Conservation (phyloP, 169 alveolate genomes). For the Plasmodium gallinaceum region DNA sequence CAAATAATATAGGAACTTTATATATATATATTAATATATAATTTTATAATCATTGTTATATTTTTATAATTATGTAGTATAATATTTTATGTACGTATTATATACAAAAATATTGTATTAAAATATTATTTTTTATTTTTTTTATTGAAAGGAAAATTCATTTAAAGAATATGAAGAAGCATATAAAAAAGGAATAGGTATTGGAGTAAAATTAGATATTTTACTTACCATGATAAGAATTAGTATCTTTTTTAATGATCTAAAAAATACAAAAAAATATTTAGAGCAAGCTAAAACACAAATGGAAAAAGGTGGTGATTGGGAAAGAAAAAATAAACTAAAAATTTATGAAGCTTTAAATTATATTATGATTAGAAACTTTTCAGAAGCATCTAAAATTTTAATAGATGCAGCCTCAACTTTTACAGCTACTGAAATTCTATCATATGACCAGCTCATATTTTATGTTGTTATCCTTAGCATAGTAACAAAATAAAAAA, state of each 20-base stretch:
- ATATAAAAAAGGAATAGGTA: conserved; percentile 87
- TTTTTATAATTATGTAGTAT: background rate
- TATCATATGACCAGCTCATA: conserved; percentile 93
- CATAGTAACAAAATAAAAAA: conserved; percentile 78
- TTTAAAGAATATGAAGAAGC: conserved; percentile 86
- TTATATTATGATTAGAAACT: conserved; percentile 89
- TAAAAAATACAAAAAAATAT: conserved; percentile 78
- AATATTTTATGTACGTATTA: background rate
- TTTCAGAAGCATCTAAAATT: conserved; percentile 90
- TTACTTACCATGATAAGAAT: conserved; percentile 84
- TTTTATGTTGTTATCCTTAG: conserved; percentile 93
- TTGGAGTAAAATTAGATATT: conserved; percentile 86
- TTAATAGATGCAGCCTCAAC: conserved; percentile 93
- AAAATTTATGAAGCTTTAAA: conserved; percentile 94
- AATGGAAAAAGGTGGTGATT: conserved; percentile 97
- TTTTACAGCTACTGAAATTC: conserved; percentile 95
- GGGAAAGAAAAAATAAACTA: conserved; percentile 98
- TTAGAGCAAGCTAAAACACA: conserved; percentile 84
- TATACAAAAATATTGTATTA: background rate
- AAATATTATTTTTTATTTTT: background rate
- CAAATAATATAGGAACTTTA: background rate
- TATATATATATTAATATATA: background rate
- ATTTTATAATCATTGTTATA: background rate
- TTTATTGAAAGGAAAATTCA: conserved; percentile 80
- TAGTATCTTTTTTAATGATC: conserved; percentile 81